Percentiles rank a stretch among this genome's conserved stretches.
Conservation (phyloP, 2,329 filamentous ascomycete genomes). For the Phymatotrichopsis omnivora region DNA sequence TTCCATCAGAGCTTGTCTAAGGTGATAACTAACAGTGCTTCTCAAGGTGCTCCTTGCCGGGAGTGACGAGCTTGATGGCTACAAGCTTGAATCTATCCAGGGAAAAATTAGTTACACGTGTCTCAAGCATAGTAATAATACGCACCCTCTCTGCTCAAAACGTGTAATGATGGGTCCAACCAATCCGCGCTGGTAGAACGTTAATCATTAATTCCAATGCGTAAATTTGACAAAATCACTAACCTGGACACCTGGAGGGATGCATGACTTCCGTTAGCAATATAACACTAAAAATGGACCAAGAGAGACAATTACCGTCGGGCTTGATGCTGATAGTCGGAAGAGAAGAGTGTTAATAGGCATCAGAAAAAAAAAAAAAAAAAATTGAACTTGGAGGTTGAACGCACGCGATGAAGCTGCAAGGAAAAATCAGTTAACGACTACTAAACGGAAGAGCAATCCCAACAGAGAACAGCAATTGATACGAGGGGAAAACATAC, state of each 20-base stretch:
- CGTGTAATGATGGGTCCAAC: constrained; percentile 94
- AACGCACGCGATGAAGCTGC: constrained; percentile 28
- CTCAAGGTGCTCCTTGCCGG: constrained; percentile 92
- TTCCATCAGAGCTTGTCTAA: not conserved
- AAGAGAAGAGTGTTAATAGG: not conserved
- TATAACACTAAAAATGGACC: not conserved
- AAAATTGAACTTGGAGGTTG: not conserved
- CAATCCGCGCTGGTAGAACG: constrained; percentile 67
- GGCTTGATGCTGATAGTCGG: constrained; percentile 24
- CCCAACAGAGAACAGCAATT: not conserved
- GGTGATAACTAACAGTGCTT: constrained; percentile 63
- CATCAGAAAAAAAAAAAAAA: not conserved
- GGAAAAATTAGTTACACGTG: constrained; percentile 14
- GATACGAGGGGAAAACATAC: constrained; percentile 45
- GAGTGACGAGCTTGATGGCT: constrained; percentile 88
- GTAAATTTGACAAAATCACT: constrained; percentile 29
- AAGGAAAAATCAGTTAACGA: constrained; percentile 16
- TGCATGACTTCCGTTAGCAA: not conserved
- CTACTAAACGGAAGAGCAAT: not conserved
- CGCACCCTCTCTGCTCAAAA: constrained; percentile 91
- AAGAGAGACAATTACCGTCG: constrained; percentile 17
- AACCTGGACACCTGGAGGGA: constrained; percentile 75
- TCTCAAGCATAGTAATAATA: constrained; percentile 28
- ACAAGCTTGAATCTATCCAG: constrained; percentile 80
- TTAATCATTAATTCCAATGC: constrained; percentile 19